These are phyloP conservation scores for Rutidosis leptorrhynchoides DNA, from an alignment of 129 eudicot species.

Conservation along the genomic window DNA sequence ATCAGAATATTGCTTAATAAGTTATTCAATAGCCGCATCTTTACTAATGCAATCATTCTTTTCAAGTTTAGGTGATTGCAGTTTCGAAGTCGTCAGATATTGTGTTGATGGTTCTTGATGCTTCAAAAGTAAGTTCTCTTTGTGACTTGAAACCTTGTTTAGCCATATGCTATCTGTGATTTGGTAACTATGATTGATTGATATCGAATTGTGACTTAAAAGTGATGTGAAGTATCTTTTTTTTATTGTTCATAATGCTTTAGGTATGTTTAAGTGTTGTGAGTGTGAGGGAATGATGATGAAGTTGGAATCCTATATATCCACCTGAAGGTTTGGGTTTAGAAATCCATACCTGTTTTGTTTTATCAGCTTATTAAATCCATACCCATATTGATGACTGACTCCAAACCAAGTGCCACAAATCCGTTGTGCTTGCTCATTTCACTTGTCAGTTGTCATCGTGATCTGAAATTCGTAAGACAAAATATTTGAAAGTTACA, in stretches of 20 bases:
- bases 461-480: neutral
- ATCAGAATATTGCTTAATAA: neutral
- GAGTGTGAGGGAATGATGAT: neutral
- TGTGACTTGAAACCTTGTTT: slow-evolving; percentile 18
- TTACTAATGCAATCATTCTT: slow-evolving; percentile 19
- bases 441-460: neutral
- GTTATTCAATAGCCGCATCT: slow-evolving; percentile 11
- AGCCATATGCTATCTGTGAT: slow-evolving; percentile 11
- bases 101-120: slow-evolving; percentile 96
- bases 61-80: slow-evolving; percentile 79
- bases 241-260: neutral
- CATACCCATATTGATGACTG: neutral
- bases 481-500: too few relatives aligned
- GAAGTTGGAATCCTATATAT: neutral
- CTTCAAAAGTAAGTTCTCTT: slow-evolving; percentile 76
- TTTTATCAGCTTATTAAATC: neutral
- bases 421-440: slow-evolving; percentile 6
- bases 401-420: neutral
- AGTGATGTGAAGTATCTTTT: neutral
- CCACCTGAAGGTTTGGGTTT: neutral
- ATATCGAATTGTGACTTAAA: neutral
- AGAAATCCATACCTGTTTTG: neutral
- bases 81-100: slow-evolving; percentile 97
- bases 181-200: slow-evolving; percentile 13
- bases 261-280: too few relatives aligned